These are phyloP conservation scores for Tetrahymena elliotti DNA, from an alignment of 73 alveolate genomes.

Conservation along the genomic window DNA sequence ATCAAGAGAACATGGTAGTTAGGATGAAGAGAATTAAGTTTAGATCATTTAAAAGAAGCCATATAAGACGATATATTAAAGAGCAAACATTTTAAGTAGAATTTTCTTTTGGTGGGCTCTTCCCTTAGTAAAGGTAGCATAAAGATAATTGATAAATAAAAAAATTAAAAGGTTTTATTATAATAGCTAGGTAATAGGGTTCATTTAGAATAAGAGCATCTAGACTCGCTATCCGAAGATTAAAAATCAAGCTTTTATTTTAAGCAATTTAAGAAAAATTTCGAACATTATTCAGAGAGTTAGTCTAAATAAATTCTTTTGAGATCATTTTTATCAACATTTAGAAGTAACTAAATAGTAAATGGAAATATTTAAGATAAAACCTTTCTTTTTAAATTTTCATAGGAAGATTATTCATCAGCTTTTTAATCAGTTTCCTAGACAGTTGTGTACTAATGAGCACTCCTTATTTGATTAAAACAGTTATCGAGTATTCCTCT, in stretches of 20 bases:
- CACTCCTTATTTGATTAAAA: not conserved
- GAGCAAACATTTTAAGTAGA: not conserved
- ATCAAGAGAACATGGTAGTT: not conserved
- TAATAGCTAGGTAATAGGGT: not conserved
- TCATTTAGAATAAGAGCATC: not conserved
- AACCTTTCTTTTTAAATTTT: not conserved
- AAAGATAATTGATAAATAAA: not conserved
- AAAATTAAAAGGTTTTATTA: not conserved
- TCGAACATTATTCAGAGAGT: not conserved
- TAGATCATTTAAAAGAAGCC: not conserved
- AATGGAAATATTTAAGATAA: not conserved
- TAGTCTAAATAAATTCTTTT: not conserved
- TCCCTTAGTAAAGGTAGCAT: not conserved
- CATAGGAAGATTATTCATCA: not conserved
- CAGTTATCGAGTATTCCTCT: not conserved
- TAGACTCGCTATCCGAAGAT: not conserved
- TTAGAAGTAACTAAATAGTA: not conserved
- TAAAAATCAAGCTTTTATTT: not conserved
- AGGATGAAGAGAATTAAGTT: not conserved
- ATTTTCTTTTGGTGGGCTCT: not conserved
- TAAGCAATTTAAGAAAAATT: not conserved
- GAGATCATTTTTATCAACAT: not conserved
- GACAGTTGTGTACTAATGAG: not conserved
- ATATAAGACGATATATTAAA: not conserved
- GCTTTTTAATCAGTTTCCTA: not conserved